Evolutionary conservation across 2,329 filamentous ascomycete genomes (phyloP), one percentile per base, ranked within the genome.

Genomic region (Curvularia verruculosa): DNA sequence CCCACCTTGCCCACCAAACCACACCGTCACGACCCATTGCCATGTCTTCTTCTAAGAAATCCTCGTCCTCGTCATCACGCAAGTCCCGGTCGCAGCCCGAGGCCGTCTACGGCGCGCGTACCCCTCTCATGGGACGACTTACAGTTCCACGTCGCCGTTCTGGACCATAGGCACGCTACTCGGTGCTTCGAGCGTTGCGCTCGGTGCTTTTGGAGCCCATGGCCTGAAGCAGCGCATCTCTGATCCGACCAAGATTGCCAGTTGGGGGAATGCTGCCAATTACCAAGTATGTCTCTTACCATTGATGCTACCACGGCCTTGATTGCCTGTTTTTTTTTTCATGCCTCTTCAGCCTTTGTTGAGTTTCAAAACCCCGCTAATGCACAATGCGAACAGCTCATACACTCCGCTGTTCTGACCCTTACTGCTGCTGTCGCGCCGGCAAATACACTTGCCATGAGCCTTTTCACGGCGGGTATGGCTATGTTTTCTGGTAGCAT

Each of bases 201-300:
- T 89, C 53, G 87, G 87, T 29, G 87, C 87, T 0, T 90, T 89
- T 73, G 87, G 87, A 34, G 86, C 87, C 12, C 87, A 90, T 70
- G 87, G 87, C 10, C 78, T 89, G 39, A 89, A 88, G 77, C 82
- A 82, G 57, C 78, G 79, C 62, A 85, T 88, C 68, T 69, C 81
- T 9, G 86, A 89, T 63, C 86, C 87, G 3, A 74, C 79, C 12
- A 81, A 81, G 58, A 73, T 89, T 39, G 82, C 84, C 5, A 88
- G 81, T 70, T 89, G 85, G 83, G 73, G 76, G 10, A 89, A 87
- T 0, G 87, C 87, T 1, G 87, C 87, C 2, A 86, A 89, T 39
- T 90, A 89, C 65, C 87, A 89, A 77, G 86, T 87, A 55, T 18
- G 40, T 12, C 9, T 36, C 23, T 40, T 21, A 34, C 51, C n/a